These are phyloP conservation scores for Sambucus nigra DNA, from an alignment of 129 eudicot species.

Conservation along the genomic window DNA sequence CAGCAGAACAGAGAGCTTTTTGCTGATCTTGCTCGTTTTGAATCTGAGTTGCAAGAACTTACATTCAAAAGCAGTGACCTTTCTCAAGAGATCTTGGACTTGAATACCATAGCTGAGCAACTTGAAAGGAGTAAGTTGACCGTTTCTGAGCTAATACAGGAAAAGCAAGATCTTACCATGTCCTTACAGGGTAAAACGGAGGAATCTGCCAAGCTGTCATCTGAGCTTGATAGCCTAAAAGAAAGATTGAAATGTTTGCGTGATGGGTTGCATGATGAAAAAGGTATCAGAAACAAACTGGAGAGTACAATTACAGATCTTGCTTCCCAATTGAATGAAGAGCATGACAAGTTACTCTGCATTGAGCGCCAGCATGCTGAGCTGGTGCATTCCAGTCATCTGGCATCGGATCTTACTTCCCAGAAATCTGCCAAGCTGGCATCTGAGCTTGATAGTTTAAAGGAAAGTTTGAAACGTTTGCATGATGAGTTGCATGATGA, in stretches of 20 bases:
- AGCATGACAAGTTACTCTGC: conserved; percentile 9
- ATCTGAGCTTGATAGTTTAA: conserved; percentile 6
- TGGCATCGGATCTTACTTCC: conserved; percentile 31
- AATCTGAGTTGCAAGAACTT: conserved; percentile 55
- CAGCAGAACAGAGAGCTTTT: conserved; percentile 38
- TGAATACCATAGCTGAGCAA: conserved; percentile 43
- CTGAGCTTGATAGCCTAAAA: conserved; percentile 6
- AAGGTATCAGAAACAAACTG: conserved; percentile 9
- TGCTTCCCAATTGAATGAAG: conserved; percentile 26
- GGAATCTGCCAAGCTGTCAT: conserved; percentile 16
- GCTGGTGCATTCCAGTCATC: conserved; percentile 28
- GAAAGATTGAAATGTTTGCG: conserved; percentile 8
- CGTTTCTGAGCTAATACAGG: conserved; percentile 40
- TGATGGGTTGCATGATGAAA: conserved; percentile 10
- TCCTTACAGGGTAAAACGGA: conserved; percentile 13
- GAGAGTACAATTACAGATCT: conserved; percentile 35
- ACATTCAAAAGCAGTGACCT: conserved; percentile 40
- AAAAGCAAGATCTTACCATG: conserved; percentile 31
- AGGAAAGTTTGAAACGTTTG: conserved; percentile 5
- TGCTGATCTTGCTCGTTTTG: conserved; percentile 48
- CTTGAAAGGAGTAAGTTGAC: conserved; percentile 33
- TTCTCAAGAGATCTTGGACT: conserved; percentile 30
- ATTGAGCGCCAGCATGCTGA: conserved; percentile 38
- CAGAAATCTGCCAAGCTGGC: conserved; percentile 16
- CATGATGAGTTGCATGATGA: conserved; percentile 13